A percentile compares a stretch with the other conserved stretches of the same genome.
Conservation (phyloP, 208 protist genomes). For the Leishmania tarentolae region DNA sequence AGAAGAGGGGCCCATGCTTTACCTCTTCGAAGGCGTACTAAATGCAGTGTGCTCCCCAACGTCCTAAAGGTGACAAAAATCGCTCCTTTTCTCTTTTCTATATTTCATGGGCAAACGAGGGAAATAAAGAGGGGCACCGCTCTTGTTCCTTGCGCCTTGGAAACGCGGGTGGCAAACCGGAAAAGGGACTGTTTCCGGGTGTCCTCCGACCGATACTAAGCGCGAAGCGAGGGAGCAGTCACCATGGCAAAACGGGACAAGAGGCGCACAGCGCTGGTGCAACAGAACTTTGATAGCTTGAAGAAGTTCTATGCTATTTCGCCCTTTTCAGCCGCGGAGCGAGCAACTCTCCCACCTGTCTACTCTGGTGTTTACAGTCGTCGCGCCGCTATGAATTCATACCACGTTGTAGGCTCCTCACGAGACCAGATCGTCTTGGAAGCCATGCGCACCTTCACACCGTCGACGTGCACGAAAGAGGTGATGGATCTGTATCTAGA, state of each 20-base stretch:
- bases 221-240: background rate
- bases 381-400: constrained; percentile 62
- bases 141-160: background rate
- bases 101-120: background rate
- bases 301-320: constrained; percentile 72
- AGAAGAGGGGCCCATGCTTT: background rate
- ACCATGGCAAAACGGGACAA: constrained; percentile 44
- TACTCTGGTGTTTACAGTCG: constrained; percentile 67
- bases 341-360: constrained; percentile 56
- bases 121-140: background rate
- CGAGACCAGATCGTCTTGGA: constrained; percentile 68
- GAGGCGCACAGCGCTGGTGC: constrained; percentile 43
- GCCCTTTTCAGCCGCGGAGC: constrained; percentile 45
- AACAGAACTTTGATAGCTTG: constrained; percentile 73
- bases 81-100: background rate
- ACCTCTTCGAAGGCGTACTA: background rate
- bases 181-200: background rate
- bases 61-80: background rate
- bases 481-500: constrained; percentile 73
- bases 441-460: constrained; percentile 75
- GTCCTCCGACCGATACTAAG: background rate
- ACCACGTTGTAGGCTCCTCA: constrained; percentile 69
- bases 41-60: background rate
- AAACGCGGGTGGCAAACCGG: background rate
- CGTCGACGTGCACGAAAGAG: constrained; percentile 64